Percentiles rank a stretch among this genome's conserved stretches.
Conservation (phyloP, 768 basidiomycete genomes). For the Lanmaoa pseudosensibilis region DNA sequence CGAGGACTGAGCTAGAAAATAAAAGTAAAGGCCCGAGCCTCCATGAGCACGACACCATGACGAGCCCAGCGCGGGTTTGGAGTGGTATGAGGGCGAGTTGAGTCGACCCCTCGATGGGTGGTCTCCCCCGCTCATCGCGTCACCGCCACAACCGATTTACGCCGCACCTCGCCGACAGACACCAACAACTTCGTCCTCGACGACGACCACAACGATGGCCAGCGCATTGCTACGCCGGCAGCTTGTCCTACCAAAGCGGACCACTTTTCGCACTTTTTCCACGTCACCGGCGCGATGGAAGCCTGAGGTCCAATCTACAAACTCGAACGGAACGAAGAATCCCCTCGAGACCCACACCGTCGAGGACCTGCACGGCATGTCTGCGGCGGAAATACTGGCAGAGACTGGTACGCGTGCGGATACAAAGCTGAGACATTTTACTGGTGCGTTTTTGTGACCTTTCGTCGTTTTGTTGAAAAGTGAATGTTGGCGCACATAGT, state of each 20-base stretch:
- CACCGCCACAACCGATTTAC: constrained; percentile 30
- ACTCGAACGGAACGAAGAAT: constrained; percentile 39
- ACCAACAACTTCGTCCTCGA: constrained; percentile 16
- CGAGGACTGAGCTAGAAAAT: constrained; percentile 14
- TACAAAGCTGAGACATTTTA: constrained; percentile 88
- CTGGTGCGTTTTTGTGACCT: constrained; percentile 52
- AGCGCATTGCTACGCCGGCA: constrained; percentile 64
- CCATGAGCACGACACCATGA: constrained; percentile 1
- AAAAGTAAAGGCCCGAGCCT: neutral
- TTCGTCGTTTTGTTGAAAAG: constrained; percentile 1
- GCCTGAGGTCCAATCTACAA: constrained; percentile 27
- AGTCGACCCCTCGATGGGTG: constrained; percentile 26
- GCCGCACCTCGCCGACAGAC: constrained; percentile 14
- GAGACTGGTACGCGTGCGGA: constrained; percentile 73
- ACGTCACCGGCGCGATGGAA: constrained; percentile 26
- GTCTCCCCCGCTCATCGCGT: constrained; percentile 8
- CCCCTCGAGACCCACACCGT: constrained; percentile 70
- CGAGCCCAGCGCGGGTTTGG: neutral
- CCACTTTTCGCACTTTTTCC: constrained; percentile 26
- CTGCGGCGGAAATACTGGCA: constrained; percentile 74
- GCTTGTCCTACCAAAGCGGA: constrained; percentile 38
- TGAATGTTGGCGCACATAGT: constrained; percentile 47
- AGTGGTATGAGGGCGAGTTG: constrained; percentile 10
- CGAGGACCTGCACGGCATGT: constrained; percentile 82
- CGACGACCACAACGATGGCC: constrained; percentile 53